Conservation (phyloP, 805 yeast species). For the Lipomyces kockii region DNA sequence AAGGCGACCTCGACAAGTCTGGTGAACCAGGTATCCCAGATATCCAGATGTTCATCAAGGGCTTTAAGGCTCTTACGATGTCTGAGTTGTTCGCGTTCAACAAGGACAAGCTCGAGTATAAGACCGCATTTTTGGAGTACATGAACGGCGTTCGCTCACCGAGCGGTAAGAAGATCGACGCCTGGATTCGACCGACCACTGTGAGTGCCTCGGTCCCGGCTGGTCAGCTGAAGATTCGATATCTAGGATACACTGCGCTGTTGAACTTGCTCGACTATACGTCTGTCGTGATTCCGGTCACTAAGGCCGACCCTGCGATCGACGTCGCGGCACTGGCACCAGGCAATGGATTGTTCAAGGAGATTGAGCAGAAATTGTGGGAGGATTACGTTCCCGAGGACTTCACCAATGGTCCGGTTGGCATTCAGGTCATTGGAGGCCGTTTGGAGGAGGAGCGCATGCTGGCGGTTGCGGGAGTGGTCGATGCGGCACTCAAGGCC, state of each 20-base stretch:
- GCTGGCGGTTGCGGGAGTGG: slow-evolving; percentile 42
- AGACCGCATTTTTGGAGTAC: slow-evolving; percentile 35
- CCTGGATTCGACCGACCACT: slow-evolving; percentile 48
- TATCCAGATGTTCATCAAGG: slow-evolving; percentile 30
- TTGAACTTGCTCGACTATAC: slow-evolving; percentile 53
- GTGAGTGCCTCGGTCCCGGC: slow-evolving; percentile 32
- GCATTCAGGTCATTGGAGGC: slow-evolving; percentile 59
- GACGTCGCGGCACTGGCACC: slow-evolving; percentile 35
- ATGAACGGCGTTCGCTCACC: slow-evolving; percentile 32
- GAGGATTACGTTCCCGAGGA: slow-evolving; percentile 51
- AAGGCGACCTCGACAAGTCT: slow-evolving; percentile 32
- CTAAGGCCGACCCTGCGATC: slow-evolving; percentile 49
- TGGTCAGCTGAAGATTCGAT: slow-evolving; percentile 34
- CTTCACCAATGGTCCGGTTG: slow-evolving; percentile 58
- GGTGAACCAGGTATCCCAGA: slow-evolving; percentile 38
- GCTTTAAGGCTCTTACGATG: slow-evolving; percentile 29
- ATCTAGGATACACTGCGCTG: slow-evolving; percentile 47
- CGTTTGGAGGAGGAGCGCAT: slow-evolving; percentile 65
- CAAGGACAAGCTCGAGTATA: slow-evolving; percentile 37
- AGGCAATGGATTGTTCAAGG: slow-evolving; percentile 26
- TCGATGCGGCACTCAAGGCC: slow-evolving; percentile 32
- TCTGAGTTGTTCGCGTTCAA: slow-evolving; percentile 26
- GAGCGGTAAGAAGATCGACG: slow-evolving; percentile 51
- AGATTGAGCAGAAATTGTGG: slow-evolving; percentile 27
- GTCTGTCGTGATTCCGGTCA: slow-evolving; percentile 53